These are phyloP conservation scores for Raphanus sativus DNA, from an alignment of 345 rosid species.

Conservation along the genomic window DNA sequence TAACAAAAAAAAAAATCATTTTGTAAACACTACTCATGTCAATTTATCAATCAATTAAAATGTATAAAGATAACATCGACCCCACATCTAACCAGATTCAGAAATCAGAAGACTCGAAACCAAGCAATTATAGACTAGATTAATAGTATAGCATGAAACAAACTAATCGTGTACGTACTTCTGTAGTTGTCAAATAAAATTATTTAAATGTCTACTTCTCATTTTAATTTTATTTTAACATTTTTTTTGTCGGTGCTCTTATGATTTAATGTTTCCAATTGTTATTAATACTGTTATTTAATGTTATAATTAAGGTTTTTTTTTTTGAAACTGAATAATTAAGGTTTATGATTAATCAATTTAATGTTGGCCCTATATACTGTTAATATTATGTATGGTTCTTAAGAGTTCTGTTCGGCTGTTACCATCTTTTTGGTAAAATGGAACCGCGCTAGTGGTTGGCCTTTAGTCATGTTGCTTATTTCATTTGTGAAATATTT, in stretches of 20 bases:
- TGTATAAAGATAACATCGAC: no score
- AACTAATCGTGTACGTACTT: neutral
- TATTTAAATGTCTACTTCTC: neutral
- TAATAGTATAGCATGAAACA: neutral
- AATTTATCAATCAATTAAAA: no score
- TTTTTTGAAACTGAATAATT: no score
- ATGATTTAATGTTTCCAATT: neutral
- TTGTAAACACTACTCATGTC: neutral
- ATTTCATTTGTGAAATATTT: neutral
- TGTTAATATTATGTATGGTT: neutral
- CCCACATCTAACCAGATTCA: neutral
- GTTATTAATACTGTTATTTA: neutral
- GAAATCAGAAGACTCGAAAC: neutral
- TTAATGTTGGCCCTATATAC: neutral
- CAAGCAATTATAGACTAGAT: neutral
- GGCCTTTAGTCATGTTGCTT: neutral
- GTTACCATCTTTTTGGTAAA: neutral
- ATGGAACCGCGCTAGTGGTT: neutral
- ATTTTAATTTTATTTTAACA: neutral
- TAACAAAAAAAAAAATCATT: neutral
- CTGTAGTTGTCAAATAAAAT: neutral
- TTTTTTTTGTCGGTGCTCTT: neutral
- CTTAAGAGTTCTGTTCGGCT: neutral
- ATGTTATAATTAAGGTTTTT: neutral
- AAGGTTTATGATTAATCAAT: neutral